Evolutionary conservation across 306 rosid species (phyloP), one percentile per base, ranked within the genome.

Genomic region (Lathyrus sativus): DNA sequence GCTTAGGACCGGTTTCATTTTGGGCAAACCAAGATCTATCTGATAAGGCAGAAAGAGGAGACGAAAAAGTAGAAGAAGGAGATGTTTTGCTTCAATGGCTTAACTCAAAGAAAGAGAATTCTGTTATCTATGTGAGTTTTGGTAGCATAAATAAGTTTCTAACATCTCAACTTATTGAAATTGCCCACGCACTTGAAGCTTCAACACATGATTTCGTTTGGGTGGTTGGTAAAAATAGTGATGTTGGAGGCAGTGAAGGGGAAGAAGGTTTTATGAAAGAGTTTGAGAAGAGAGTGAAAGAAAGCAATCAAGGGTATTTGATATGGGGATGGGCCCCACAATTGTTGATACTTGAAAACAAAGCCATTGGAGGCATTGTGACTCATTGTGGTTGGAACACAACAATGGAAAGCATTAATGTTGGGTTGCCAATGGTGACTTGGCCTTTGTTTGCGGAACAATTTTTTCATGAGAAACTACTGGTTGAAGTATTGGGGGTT

Each of bases 1-100:
- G 63, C 14, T 12, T 76, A 18, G 81, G 72, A 15, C 73, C 72
- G 9, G 48, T 76, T 70, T 70, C 72, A 0, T 17, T 69, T 17
- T 70, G 72, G 76, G 67, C 62, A 5, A 76, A 70, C 22, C 24
- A 45, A 33, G 68, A 46, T 12, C 72, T 2, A 51, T 37, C 24
- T 38, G 67, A 70, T 35, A 76, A 76, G 42, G 62, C 11, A 0
- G 43, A 13, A 14, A 63, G 81, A 13, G 76, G 80, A 31, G 31
- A 17, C 7, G 37, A 17, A 35, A 26, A 1, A 33, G 41, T 9
- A 13, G 62, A 13, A 43, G 55, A 54, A 62, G 67, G 15, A 35
- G 26, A n/a, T 10, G 76, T 35, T 8, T 64, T 39, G 62, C 46
- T 62, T 26, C 14, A 53, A 17, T 76, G 60, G 76, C 73, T 77